Base-by-base conservation (phyloP, 306 rosid species). In the Gynostemma pentaphyllum region DNA sequence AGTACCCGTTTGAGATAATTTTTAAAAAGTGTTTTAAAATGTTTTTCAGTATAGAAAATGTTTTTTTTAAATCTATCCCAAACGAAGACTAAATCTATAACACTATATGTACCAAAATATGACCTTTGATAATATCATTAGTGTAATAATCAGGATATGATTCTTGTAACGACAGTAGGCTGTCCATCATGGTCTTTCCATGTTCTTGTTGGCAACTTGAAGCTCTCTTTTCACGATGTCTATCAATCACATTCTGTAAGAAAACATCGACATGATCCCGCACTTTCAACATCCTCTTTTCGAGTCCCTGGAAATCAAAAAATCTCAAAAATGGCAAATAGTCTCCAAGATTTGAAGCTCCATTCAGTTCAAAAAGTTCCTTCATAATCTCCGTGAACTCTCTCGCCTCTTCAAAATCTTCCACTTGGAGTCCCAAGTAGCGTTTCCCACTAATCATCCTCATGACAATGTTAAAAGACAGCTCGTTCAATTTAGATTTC, bases 371-470 rank as follows among this genome's bases (percentile, higher is more conserved):
- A 0, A 48, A 1, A 1, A 77, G 16, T 72, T 86, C 85, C 24
- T 59, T 41, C 66, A 72, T 67, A 0, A 66, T 30, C 4, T 76
- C 83, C 56, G 78, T 75, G 23, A 86, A 83, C 19, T 45, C 51
- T 66, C 13, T 64, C 0, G 83, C 87, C 34, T 86, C 87, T 21
- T 69, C 75, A n/a, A 28, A 51, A 21, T 75, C 50, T 4, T 45
- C 60, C 2, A 60, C 78, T 4, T 29, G 67, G 0, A 66, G 75
- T 2, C 83, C 86, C 9, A 68, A 83, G 42, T 77, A 85, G 16
- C 94, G 70, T 54, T 85, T 85, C 4, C 94, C 96, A 0, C 87
- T 79, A 1, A 83, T 73, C 94, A 83, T 85, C 27, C 75, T 81
- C 85, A 66, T 66, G 14, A 48, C 22, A 0, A 5, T 49, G 23